Conservation (phyloP, 768 basidiomycete species). For the Calvatia gigantea region DNA sequence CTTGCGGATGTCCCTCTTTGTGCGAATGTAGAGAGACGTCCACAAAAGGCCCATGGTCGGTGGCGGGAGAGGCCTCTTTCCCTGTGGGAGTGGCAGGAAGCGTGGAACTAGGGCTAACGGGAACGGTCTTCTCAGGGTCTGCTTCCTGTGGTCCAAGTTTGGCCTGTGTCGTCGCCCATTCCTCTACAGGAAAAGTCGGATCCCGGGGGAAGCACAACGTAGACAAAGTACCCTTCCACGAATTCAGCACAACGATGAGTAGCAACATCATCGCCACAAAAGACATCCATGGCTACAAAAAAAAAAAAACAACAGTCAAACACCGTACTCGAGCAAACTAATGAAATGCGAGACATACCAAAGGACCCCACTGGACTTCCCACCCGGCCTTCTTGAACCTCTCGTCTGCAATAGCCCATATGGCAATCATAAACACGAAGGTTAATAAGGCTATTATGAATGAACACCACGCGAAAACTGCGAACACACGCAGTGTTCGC, state of each 20-base stretch:
- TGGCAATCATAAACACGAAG: slow-evolving; percentile 36
- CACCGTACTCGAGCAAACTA: not conserved
- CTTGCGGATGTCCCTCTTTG: not conserved
- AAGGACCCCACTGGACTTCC: slow-evolving; percentile 30
- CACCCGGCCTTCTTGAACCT: slow-evolving; percentile 31
- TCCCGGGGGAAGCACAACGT: not conserved
- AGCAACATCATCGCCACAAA: slow-evolving; percentile 28
- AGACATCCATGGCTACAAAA: slow-evolving; percentile 32
- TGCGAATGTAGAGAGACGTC: not conserved
- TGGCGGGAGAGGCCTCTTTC: not conserved
- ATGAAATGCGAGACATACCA: slow-evolving; percentile 25
- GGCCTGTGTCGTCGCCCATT: not conserved
- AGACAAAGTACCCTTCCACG: not conserved
- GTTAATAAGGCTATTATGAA: slow-evolving; percentile 27
- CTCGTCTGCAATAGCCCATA: slow-evolving; percentile 28
- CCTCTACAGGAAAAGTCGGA: not conserved
- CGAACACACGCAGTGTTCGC: slow-evolving; percentile 26
- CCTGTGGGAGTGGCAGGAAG: not conserved
- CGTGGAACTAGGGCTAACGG: not conserved
- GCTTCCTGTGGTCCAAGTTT: not conserved
- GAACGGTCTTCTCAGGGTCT: not conserved
- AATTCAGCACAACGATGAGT: slow-evolving; percentile 14
- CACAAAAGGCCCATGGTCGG: not conserved
- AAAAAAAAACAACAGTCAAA: not conserved
- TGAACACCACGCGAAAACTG: slow-evolving; percentile 23